Conservation (phyloP, 768 basidiomycete species). For the Tulasnella sp. region DNA sequence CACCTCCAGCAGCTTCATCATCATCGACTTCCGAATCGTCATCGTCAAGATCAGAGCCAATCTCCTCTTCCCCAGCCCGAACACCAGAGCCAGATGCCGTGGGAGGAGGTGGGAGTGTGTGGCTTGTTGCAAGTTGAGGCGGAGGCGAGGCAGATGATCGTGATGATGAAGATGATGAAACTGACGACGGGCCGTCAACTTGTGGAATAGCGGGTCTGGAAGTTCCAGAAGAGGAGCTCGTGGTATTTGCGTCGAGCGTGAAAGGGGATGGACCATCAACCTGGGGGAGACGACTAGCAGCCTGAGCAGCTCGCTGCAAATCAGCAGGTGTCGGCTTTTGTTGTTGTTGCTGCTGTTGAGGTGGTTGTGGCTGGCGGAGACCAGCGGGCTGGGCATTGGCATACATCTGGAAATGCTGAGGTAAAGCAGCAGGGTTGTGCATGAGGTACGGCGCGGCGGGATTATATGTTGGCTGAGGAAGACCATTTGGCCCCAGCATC, state of each 20-base stretch:
- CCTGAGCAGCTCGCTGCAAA: not conserved
- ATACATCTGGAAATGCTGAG: slow-evolving; percentile 20
- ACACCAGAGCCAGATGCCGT: slow-evolving; percentile 65
- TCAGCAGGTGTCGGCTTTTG: slow-evolving; percentile 24
- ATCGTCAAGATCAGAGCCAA: slow-evolving; percentile 96
- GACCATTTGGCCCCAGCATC: not conserved
- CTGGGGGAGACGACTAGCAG: slow-evolving; percentile 19
- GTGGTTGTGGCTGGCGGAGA: slow-evolving; percentile 17
- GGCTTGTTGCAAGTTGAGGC: slow-evolving; percentile 1
- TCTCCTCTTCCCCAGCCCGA: slow-evolving; percentile 66
- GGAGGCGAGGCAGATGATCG: slow-evolving; percentile 26
- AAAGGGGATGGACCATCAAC: slow-evolving; percentile 27
- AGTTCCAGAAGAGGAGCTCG: not conserved
- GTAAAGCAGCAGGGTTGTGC: slow-evolving; percentile 6
- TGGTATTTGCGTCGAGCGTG: slow-evolving; percentile 6
- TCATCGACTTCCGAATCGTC: slow-evolving; percentile 74
- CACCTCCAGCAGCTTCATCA: slow-evolving; percentile 57
- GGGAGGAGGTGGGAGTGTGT: slow-evolving; percentile 59
- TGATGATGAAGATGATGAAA: slow-evolving; percentile 45
- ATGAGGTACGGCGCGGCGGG: not conserved
- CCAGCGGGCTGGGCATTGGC: slow-evolving; percentile 7
- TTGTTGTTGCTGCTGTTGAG: slow-evolving; percentile 26
- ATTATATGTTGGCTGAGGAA: slow-evolving; percentile 4
- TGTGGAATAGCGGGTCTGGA: slow-evolving; percentile 56
- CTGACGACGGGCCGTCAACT: slow-evolving; percentile 69